Evolutionary conservation across 2,329 filamentous ascomycete species (phyloP).

Genomic region (Fusarium cyanostomum): DNA sequence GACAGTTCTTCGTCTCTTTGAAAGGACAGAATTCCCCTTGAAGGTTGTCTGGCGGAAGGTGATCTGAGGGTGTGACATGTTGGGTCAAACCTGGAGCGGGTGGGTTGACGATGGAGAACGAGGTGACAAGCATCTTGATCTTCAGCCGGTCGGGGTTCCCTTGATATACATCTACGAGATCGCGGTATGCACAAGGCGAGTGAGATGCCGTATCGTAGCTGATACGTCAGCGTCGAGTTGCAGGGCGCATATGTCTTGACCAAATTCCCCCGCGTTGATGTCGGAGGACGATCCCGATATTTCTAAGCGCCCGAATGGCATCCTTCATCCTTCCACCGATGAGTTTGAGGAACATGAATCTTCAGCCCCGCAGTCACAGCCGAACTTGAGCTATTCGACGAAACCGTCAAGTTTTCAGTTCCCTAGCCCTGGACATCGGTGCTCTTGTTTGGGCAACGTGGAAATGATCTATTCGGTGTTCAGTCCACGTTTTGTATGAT

Average conservation of each 20-base stretch:
- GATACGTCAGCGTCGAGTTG: background rate
- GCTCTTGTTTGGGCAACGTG: background rate
- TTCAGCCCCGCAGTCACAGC: background rate
- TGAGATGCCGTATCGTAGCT: background rate
- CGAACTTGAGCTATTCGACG: background rate
- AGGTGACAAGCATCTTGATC: background rate
- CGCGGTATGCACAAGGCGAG: background rate
- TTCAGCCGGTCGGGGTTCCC: background rate
- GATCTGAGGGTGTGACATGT: constrained; percentile 49
- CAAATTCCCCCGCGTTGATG: background rate
- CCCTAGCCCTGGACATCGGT: background rate
- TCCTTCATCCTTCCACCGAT: background rate
- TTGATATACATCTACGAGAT: background rate
- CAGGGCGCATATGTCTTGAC: background rate
- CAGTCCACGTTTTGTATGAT: too few relatives aligned
- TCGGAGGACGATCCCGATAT: constrained; percentile 3
- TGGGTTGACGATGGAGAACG: background rate
- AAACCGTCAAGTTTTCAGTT: background rate
- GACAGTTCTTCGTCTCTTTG: constrained; percentile 46
- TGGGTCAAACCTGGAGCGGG: background rate
- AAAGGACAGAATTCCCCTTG: constrained; percentile 49
- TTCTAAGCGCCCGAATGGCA: constrained; percentile 8
- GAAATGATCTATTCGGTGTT: background rate
- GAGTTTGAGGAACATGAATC: background rate
- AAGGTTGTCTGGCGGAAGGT: constrained; percentile 50